Evolutionary conservation across 257 asterid genomes (phyloP).

Genomic region (Lycium barbarum): DNA sequence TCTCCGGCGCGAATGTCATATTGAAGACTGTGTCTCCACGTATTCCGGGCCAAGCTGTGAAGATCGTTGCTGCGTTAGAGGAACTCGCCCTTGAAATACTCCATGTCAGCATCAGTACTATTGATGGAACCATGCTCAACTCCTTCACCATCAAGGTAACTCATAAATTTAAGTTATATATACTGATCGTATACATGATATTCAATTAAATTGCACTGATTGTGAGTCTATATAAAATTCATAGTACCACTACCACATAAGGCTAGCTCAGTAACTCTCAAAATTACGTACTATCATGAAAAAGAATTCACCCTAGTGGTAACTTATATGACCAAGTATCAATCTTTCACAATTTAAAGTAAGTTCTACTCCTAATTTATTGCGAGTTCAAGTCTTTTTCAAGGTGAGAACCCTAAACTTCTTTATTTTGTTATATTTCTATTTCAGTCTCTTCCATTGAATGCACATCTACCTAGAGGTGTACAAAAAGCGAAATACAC

Average conservation of each 20-base stretch:
- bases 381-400: not conserved
- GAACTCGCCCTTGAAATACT: slow-evolving; percentile 80
- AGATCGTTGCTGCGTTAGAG: slow-evolving; percentile 67
- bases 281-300: not conserved
- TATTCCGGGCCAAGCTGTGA: slow-evolving; percentile 72
- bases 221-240: not conserved
- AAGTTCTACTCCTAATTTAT: not conserved
- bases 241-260: not conserved
- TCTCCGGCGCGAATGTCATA: slow-evolving; percentile 74
- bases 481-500: not conserved
- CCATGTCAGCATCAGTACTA: slow-evolving; percentile 65
- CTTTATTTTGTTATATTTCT: not conserved
- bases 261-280: not conserved
- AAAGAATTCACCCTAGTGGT: not conserved
- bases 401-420: not conserved
- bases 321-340: not conserved
- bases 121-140: slow-evolving; percentile 70
- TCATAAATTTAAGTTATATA: not conserved
- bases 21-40: slow-evolving; percentile 70
- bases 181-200: not conserved
- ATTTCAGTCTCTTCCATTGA: not conserved
- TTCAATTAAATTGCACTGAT: not conserved
- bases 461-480: not conserved
- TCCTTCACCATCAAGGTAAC: slow-evolving; percentile 91
- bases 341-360: not conserved